Evolutionary conservation across 805 yeast species (phyloP).

Genomic region (Maudiozyma barnettii): DNA sequence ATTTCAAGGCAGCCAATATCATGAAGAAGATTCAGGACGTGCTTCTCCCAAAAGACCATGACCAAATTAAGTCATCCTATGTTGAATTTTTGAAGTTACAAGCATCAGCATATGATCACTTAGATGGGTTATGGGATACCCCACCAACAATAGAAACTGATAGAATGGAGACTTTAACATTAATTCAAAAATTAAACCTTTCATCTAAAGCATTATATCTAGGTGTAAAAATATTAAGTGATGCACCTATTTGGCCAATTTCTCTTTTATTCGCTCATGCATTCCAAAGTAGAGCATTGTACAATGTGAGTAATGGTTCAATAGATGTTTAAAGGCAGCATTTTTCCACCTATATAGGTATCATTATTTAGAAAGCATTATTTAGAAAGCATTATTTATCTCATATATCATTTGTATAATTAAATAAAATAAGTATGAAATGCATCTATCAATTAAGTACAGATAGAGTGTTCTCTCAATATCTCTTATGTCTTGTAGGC

Average conservation of each 20-base stretch:
- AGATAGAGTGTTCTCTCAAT: too few relatives aligned
- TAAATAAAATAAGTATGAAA: too few relatives aligned
- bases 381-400: too few relatives aligned
- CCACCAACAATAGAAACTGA: slow-evolving; percentile 30
- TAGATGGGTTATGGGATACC: slow-evolving; percentile 31
- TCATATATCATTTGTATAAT: too few relatives aligned
- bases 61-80: slow-evolving; percentile 35
- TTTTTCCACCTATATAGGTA: too few relatives aligned
- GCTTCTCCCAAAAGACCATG: slow-evolving; percentile 42
- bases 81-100: slow-evolving; percentile 50
- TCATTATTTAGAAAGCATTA: too few relatives aligned
- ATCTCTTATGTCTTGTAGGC: too few relatives aligned
- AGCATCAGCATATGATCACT: slow-evolving; percentile 39
- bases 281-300: slow-evolving; percentile 52
- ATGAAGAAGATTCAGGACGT: slow-evolving; percentile 52
- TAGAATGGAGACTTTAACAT: slow-evolving; percentile 36
- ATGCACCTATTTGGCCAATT: slow-evolving; percentile 82
- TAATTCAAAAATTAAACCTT: slow-evolving; percentile 41
- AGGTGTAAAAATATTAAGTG: slow-evolving; percentile 70
- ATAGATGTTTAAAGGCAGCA: neutral
- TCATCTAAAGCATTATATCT: slow-evolving; percentile 51
- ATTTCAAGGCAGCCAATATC: slow-evolving; percentile 54
- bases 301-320: slow-evolving; percentile 15
- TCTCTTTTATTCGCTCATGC: slow-evolving; percentile 75
- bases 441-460: too few relatives aligned